These are phyloP conservation scores for Trichoderma orchidacearum DNA, from an alignment of 495 filamentous ascomycete species.

Conservation along the genomic window DNA sequence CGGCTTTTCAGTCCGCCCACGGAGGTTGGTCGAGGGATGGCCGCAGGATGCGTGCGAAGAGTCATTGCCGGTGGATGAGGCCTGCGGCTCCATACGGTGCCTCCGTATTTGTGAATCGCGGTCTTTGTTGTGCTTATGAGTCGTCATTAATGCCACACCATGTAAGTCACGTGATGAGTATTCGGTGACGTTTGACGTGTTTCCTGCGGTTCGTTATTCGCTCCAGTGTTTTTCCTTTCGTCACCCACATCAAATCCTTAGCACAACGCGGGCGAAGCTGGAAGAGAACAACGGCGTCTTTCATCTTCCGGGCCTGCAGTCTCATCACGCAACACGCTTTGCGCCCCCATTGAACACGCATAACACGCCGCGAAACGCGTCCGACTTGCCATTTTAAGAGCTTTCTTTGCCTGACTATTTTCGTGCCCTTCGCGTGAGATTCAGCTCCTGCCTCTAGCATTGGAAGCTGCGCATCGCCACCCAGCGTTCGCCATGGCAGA, in stretches of 20 bases:
- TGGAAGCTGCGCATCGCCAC: neutral
- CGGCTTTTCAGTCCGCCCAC: no score
- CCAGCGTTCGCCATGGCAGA: neutral
- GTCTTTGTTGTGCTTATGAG: neutral
- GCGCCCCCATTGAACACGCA: conserved; percentile 1
- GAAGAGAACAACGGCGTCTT: neutral
- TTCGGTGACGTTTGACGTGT: conserved; percentile 2
- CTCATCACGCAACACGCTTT: neutral
- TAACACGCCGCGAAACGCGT: conserved; percentile 2
- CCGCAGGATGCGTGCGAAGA: neutral
- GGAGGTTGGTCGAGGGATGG: neutral
- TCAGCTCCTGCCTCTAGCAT: neutral
- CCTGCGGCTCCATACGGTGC: neutral
- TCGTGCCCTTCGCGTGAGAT: neutral
- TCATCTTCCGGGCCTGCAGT: neutral
- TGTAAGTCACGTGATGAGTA: neutral
- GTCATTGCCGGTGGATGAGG: neutral
- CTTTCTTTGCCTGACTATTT: neutral
- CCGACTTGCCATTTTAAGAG: neutral
- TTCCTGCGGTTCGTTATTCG: neutral
- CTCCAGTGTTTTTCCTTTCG: conserved; percentile 5
- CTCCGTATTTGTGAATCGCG: neutral
- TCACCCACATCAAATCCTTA: neutral
- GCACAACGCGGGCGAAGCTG: conserved; percentile 1
- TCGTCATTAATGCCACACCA: neutral